Percentiles rank a stretch among this genome's conserved stretches.
Evolutionary conservation across 192 early-diverging fungal species (phyloP).

Genomic region (Phlyctochytrium bullatum): DNA sequence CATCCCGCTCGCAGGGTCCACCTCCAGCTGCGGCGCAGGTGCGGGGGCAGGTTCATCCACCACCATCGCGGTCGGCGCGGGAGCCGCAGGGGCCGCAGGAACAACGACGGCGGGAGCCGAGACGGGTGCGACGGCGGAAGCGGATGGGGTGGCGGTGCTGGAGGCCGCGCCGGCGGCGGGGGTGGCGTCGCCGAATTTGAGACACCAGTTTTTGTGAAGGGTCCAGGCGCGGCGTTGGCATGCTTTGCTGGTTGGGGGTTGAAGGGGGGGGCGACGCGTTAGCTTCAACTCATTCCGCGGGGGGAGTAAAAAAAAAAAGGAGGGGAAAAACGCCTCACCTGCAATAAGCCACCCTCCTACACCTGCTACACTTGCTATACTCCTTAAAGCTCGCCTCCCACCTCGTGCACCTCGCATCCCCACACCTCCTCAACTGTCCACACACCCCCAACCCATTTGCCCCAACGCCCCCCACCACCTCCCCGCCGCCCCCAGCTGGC

Average conservation of each 20-base stretch:
- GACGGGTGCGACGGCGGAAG: background rate
- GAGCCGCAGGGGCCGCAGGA: background rate
- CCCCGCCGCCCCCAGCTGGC: background rate
- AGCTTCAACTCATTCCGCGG: no score
- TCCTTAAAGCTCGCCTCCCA: conserved; percentile 29
- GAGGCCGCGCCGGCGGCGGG: background rate
- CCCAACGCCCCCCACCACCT: background rate
- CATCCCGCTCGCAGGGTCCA: background rate
- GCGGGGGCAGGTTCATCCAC: background rate
- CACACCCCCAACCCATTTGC: background rate
- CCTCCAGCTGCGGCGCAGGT: background rate
- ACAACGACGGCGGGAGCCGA: background rate
- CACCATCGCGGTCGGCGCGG: background rate
- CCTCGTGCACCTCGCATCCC: conserved; percentile 9
- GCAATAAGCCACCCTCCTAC: conserved; percentile 28
- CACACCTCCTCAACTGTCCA: conserved; percentile 23
- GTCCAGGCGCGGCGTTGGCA: conserved; percentile 27
- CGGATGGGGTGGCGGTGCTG: background rate
- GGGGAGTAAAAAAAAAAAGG: no score
- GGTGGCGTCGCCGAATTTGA: conserved; percentile 10
- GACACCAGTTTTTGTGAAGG: conserved; percentile 33
- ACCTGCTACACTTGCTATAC: conserved; percentile 25
- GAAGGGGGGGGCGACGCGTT: no score
- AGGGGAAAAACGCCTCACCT: conserved; percentile 8
- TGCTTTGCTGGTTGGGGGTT: conserved; percentile 21